phyloP scores from a whole-genome alignment of 805 yeast species.

The Saccharomycopsis sp. region DNA sequence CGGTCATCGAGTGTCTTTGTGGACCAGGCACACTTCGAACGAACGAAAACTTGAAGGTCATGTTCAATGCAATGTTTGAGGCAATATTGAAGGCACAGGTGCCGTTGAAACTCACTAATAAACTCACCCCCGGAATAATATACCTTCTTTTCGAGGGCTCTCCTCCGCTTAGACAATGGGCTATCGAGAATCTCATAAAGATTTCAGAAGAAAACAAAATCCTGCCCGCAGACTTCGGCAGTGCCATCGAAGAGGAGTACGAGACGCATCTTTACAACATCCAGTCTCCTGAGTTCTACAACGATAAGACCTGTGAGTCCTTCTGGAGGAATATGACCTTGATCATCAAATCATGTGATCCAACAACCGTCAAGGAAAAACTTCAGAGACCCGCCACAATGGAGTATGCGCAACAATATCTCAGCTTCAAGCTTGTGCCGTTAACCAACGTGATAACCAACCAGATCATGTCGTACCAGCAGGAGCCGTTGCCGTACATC shows the following conservation, averaged over 20 bases:
- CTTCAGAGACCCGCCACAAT: constrained; percentile 26
- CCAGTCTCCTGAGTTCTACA: constrained; percentile 47
- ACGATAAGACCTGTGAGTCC: constrained; percentile 32
- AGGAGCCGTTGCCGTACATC: constrained; percentile 42
- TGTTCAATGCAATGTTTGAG: constrained; percentile 34
- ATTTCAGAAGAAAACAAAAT: constrained; percentile 21
- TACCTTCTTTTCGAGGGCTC: constrained; percentile 52
- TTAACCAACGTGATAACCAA: constrained; percentile 38
- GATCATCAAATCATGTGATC: constrained; percentile 32
- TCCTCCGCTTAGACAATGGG: constrained; percentile 42
- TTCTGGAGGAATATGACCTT: constrained; percentile 44
- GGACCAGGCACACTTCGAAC: constrained; percentile 46
- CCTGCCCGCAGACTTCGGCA: constrained; percentile 25
- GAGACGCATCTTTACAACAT: constrained; percentile 43
- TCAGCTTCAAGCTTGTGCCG: constrained; percentile 31
- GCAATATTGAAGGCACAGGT: constrained; percentile 27
- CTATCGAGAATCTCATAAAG: constrained; percentile 30
- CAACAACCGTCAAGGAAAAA: constrained; percentile 30
- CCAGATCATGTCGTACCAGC: constrained; percentile 42
- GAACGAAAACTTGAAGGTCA: constrained; percentile 30
- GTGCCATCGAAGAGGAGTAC: constrained; percentile 49
- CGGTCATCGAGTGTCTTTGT: constrained; percentile 42
- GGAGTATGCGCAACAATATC: constrained; percentile 22
- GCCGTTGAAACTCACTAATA: constrained; percentile 24
- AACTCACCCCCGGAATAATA: constrained; percentile 44